phyloP scores from a whole-genome alignment of 106 monocot species.

The Dioscorea zingiberensis region DNA sequence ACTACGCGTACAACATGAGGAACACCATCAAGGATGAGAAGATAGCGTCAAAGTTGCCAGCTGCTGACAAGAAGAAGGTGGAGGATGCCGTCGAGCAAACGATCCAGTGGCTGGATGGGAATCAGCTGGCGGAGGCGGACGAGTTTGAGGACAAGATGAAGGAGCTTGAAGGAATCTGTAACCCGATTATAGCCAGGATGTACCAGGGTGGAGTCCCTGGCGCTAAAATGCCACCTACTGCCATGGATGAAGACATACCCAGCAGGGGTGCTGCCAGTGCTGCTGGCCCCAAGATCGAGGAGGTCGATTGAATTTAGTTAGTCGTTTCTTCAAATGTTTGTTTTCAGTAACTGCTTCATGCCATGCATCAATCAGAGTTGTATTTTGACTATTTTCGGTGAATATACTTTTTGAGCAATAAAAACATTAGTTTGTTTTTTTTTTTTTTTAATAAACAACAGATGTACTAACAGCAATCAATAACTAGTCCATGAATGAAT shows the following conservation, averaged over 20 bases:
- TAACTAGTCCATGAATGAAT: not conserved
- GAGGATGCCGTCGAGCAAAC: constrained; percentile 38
- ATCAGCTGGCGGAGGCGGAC: constrained; percentile 37
- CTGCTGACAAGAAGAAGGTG: constrained; percentile 47
- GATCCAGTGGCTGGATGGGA: constrained; percentile 40
- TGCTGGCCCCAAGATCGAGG: constrained; percentile 39
- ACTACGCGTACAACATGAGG: constrained; percentile 57
- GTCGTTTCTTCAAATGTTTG: not conserved
- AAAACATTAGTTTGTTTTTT: not conserved
- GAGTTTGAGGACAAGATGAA: constrained; percentile 55
- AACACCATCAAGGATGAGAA: constrained; percentile 54
- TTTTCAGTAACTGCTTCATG: not conserved
- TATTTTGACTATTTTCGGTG: not conserved
- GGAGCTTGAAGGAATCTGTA: constrained; percentile 47
- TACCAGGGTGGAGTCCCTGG: constrained; percentile 26
- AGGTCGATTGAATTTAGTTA: constrained; percentile 17
- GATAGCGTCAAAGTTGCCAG: constrained; percentile 25
- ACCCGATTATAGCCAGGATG: constrained; percentile 43
- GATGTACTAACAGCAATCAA: not conserved
- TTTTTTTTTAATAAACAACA: not conserved
- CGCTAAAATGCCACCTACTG: no score
- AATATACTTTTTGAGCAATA: not conserved
- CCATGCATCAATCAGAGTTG: no score
- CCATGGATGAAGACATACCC: constrained; percentile 23
- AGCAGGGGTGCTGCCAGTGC: constrained; percentile 14